Conservation (phyloP, 1,284 basidiomycete species). For the Sanghuangporus sanghuang region DNA sequence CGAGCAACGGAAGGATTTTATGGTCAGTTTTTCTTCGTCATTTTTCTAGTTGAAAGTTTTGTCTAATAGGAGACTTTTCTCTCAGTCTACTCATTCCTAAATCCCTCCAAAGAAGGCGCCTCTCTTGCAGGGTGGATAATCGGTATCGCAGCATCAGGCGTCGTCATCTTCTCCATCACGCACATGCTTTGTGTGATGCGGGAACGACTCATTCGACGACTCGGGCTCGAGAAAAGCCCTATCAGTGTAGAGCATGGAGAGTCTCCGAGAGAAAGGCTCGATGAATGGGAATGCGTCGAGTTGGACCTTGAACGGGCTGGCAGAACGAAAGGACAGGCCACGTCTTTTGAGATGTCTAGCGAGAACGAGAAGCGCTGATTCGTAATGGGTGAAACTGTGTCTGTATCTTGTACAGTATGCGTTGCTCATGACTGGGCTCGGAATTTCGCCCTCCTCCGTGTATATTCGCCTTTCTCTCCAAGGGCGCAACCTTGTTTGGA, state of each 20-base stretch:
- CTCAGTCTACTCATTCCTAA: slow-evolving; percentile 42
- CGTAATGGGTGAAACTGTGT: not conserved
- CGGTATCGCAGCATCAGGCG: slow-evolving; percentile 44
- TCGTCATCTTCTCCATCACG: slow-evolving; percentile 39
- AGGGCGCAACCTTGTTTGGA: no score
- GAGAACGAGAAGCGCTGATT: not conserved
- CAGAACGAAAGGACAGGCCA: not conserved
- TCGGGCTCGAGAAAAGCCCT: not conserved
- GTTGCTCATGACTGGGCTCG: no score
- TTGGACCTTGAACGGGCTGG: not conserved
- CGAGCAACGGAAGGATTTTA: slow-evolving; percentile 55
- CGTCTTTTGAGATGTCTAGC: not conserved
- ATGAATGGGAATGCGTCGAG: slow-evolving; percentile 17
- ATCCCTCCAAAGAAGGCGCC: slow-evolving; percentile 31
- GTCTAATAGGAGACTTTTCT: not conserved
- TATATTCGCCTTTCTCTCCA: no score
- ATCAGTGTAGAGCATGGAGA: not conserved
- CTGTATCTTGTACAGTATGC: no score
- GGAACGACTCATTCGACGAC: not conserved
- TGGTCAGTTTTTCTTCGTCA: slow-evolving; percentile 36
- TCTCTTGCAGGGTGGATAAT: slow-evolving; percentile 46
- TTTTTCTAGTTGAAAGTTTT: not conserved
- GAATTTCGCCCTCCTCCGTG: no score
- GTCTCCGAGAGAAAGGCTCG: not conserved
- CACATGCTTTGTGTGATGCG: slow-evolving; percentile 17